A percentile compares a stretch with the other conserved stretches of the same genome.
Evolutionary conservation across 371 early-diverging fungal genomes (phyloP).

Genomic region (Rhizopus sp.): DNA sequence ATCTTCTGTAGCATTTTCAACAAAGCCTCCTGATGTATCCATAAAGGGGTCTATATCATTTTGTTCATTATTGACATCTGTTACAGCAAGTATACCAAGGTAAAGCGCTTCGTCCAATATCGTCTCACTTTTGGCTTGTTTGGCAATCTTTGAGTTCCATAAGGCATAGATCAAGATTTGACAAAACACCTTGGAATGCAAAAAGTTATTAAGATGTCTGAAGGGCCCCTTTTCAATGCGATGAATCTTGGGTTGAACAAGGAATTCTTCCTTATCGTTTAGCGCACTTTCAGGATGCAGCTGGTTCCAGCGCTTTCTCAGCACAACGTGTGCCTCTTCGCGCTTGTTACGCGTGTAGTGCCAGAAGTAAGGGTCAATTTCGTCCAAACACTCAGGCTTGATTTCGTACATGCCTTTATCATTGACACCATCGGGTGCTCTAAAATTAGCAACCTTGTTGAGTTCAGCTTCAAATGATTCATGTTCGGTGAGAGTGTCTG

Average conservation of each 20-base stretch:
- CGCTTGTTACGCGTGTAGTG: constrained; percentile 91
- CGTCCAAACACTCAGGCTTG: constrained; percentile 77
- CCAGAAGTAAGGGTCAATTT: constrained; percentile 92
- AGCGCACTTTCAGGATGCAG: constrained; percentile 20
- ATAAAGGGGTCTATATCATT: background rate
- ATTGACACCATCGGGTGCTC: constrained; percentile 77
- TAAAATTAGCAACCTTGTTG: constrained; percentile 74
- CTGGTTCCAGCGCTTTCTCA: constrained; percentile 44
- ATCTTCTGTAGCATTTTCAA: constrained; percentile 49
- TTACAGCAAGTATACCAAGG: constrained; percentile 73
- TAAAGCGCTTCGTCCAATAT: constrained; percentile 78
- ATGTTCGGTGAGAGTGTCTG: constrained; percentile 78
- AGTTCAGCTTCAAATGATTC: constrained; percentile 79
- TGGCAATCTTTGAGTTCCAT: constrained; percentile 64
- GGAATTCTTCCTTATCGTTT: constrained; percentile 38
- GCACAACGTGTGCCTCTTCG: constrained; percentile 80
- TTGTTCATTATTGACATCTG: constrained; percentile 58
- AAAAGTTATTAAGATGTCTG: constrained; percentile 63
- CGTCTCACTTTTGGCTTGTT: constrained; percentile 60
- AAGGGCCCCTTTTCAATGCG: constrained; percentile 73
- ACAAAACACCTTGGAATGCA: constrained; percentile 58
- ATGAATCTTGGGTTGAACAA: constrained; percentile 60
- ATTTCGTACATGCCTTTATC: constrained; percentile 90
- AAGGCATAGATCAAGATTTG: constrained; percentile 57
- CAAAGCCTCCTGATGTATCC: constrained; percentile 30